Percentiles rank a stretch among this genome's conserved stretches.
These are phyloP conservation scores for Daldinia concentrica DNA, from an alignment of 495 filamentous ascomycete species.

Conservation along the genomic window DNA sequence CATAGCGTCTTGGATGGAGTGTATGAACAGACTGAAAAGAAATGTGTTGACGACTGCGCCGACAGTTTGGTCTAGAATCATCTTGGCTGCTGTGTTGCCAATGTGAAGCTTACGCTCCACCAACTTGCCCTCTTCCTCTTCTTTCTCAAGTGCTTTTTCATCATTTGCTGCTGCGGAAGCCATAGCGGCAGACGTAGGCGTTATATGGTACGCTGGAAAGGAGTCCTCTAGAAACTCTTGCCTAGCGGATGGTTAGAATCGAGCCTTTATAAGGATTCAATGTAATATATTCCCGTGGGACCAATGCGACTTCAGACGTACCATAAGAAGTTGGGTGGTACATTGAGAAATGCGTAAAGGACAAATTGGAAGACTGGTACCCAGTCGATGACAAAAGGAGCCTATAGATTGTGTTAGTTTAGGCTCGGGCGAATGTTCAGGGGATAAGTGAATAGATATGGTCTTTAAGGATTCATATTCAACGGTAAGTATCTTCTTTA, in stretches of 20 bases:
- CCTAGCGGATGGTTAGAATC: constrained; percentile 44
- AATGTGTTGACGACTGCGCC: constrained; percentile 80
- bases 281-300: neutral
- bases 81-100: constrained; percentile 80
- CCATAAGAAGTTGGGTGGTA: constrained; percentile 91
- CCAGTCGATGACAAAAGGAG: constrained; percentile 64
- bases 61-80: constrained; percentile 82
- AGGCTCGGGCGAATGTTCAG: neutral
- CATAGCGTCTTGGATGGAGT: constrained; percentile 54
- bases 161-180: constrained; percentile 51
- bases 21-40: constrained; percentile 67
- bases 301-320: constrained; percentile 53
- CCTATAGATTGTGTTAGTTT: constrained; percentile 50
- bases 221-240: constrained; percentile 62
- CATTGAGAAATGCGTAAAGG: constrained; percentile 75
- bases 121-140: constrained; percentile 51
- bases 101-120: constrained; percentile 66
- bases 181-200: constrained; percentile 50
- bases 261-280: constrained; percentile 14
- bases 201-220: constrained; percentile 55
- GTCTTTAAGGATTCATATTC: neutral
- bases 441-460: neutral
- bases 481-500: neutral
- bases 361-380: constrained; percentile 79
- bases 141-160: constrained; percentile 54